phyloP scores from a whole-genome alignment of 768 basidiomycete species.

The Mycena pura region DNA sequence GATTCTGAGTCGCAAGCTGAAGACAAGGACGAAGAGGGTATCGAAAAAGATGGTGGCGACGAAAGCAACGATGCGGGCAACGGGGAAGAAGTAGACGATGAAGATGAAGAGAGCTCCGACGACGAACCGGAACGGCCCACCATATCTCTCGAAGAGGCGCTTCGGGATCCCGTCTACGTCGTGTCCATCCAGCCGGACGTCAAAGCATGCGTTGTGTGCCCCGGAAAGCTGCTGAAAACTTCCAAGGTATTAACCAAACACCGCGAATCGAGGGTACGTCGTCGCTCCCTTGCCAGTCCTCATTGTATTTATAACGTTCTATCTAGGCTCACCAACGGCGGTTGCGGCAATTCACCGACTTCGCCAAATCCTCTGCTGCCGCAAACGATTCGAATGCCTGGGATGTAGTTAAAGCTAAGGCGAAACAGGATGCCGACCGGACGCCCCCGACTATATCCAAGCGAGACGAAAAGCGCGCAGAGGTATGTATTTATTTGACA shows the following conservation, averaged over 20 bases:
- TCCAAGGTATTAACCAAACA: conserved; percentile 62
- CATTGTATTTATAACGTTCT: neutral
- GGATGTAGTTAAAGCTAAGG: conserved; percentile 43
- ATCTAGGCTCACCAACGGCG: conserved; percentile 70
- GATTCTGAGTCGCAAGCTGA: conserved; percentile 41
- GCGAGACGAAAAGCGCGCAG: conserved; percentile 60
- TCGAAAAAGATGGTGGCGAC: conserved; percentile 27
- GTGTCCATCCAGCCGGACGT: conserved; percentile 61
- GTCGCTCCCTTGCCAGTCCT: conserved; percentile 28
- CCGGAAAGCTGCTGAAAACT: conserved; percentile 74
- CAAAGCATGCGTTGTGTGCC: conserved; percentile 71
- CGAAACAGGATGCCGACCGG: conserved; percentile 35
- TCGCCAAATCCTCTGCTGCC: conserved; percentile 48
- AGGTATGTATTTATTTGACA: conserved; percentile 42
- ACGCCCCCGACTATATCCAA: conserved; percentile 50
- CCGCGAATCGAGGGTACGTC: conserved; percentile 67
- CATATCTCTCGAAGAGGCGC: conserved; percentile 64
- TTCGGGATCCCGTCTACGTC: conserved; percentile 68
- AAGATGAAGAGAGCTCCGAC: conserved; percentile 33
- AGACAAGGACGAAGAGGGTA: conserved; percentile 22
- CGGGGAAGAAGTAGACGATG: conserved; percentile 28
- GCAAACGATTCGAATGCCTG: conserved; percentile 55
- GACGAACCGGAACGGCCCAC: conserved; percentile 45
- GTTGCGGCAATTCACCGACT: conserved; percentile 45
- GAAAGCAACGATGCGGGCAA: conserved; percentile 26